phyloP scores from a whole-genome alignment of 1,284 basidiomycete genomes.

The Thelephora terrestris region DNA sequence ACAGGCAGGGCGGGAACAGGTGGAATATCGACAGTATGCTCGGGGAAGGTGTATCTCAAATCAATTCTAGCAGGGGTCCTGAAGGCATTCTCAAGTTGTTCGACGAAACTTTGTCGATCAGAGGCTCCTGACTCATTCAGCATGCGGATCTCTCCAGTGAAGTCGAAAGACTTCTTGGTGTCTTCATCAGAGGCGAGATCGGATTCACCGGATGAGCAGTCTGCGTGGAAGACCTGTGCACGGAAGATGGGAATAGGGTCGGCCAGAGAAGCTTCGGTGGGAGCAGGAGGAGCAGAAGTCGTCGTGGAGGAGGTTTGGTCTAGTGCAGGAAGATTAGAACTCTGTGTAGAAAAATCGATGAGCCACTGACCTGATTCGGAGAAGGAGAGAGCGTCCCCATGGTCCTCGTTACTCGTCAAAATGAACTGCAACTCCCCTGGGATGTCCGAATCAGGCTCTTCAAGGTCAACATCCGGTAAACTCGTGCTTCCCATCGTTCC shows the following conservation, averaged over 20 bases:
- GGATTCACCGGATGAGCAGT: slow-evolving; percentile 19
- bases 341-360: slow-evolving; percentile 26
- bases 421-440: slow-evolving; percentile 63
- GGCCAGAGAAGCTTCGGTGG: slow-evolving; percentile 2
- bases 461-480: slow-evolving; percentile 34
- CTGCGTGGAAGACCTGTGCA: slow-evolving; percentile 32
- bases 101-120: slow-evolving; percentile 69
- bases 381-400: slow-evolving; percentile 35
- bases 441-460: slow-evolving; percentile 64
- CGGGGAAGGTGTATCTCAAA: slow-evolving; percentile 35
- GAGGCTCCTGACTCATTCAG: slow-evolving; percentile 62
- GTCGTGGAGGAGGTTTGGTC: background rate
- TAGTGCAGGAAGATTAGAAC: background rate
- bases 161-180: slow-evolving; percentile 77
- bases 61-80: slow-evolving; percentile 60
- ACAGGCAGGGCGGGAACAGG: slow-evolving; percentile 36
- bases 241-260: slow-evolving; percentile 32
- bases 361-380: background rate
- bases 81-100: slow-evolving; percentile 72
- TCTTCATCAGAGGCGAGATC: slow-evolving; percentile 38
- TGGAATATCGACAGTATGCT: slow-evolving; percentile 19
- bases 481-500: slow-evolving; percentile 50
- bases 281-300: too few species aligned
- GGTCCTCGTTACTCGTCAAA: slow-evolving; percentile 19
- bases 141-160: slow-evolving; percentile 67